Conservation (phyloP, 202 grass and related monocot species). For the Sporobolus alterniflorus region DNA sequence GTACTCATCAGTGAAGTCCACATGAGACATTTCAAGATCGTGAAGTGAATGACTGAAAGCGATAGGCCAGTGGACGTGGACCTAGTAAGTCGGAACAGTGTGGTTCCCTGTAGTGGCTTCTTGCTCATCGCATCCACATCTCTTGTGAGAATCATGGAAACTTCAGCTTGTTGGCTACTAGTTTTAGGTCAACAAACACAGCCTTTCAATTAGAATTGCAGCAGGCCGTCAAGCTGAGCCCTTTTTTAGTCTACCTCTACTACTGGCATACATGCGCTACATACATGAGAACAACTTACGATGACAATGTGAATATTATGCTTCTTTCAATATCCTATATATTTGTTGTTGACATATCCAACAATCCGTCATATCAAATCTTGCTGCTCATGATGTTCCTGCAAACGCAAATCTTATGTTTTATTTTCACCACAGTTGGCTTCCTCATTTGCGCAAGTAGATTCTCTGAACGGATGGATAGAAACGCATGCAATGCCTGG, state of each 20-base stretch:
- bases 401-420: conserved; percentile 42
- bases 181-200: conserved; percentile 11
- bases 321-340: background rate
- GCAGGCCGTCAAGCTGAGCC: background rate
- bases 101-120: background rate
- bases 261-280: background rate
- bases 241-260: background rate
- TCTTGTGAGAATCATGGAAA: conserved; percentile 41
- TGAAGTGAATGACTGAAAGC: conserved; percentile 24
- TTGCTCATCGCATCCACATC: background rate
- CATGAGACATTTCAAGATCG: conserved; percentile 40
- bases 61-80: conserved; percentile 8
- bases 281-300: background rate
- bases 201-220: conserved; percentile 15
- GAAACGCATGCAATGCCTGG: conserved; percentile 16
- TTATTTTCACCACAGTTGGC: background rate
- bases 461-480: background rate
- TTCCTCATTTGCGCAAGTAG: conserved; percentile 19
- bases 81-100: conserved; percentile 32
- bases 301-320: conserved; percentile 22
- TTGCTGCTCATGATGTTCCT: conserved; percentile 17
- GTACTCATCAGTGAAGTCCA: conserved; percentile 38
- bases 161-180: conserved; percentile 36
- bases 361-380: conserved; percentile 45
- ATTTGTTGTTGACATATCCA: background rate